Evolutionary conservation across 2,329 filamentous ascomycete genomes (phyloP), one percentile per base, ranked within the genome.

Genomic region (Didymella sp.): DNA sequence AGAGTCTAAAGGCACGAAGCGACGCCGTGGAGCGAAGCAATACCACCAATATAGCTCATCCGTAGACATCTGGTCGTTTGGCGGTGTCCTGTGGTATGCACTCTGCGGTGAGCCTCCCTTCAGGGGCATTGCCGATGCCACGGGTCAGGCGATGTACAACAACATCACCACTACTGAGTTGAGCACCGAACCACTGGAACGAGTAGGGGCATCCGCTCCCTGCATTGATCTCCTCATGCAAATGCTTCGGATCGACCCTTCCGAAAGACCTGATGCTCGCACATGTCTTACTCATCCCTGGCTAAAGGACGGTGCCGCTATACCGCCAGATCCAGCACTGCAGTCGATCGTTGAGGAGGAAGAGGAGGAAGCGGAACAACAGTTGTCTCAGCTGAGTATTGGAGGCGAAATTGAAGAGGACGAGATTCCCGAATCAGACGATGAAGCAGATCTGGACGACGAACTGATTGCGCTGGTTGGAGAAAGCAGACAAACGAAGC

Each of bases 1-100:
- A n/a, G 84, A 87, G 58, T 81, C 87, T 33, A 83, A 79, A 80
- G 67, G 87, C n/a, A 84, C 84, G 55, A 89, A 87, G 64, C 83
- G 86, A 67, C 83, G 87, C 21, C 85, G 88, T 35, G 71, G 80
- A 33, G 79, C 80, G 37, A 72, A 71, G 31, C 69, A 71, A 15
- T 82, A 70, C 77, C 80, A 77, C 69, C 87, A 91, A 21, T 99
- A 99, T 74, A 91, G 88, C 70, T 91, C 96, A 60, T 91, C 92
- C 1, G 91, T 98, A 28, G 95, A 99, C 72, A 90, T 97, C 60
- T 99, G 95, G 94, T 98, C 95, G 0, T 86, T 96, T 43, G 95
- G 91, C 15, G 95, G 93, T 13, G 95, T 99, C 1, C 78, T 98
- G 6, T 99, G 92, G 78, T 95, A 90, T 70, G 82, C 91, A 6